phyloP scores from a whole-genome alignment of 2,329 filamentous ascomycete species.

The Xylaria sp. region DNA sequence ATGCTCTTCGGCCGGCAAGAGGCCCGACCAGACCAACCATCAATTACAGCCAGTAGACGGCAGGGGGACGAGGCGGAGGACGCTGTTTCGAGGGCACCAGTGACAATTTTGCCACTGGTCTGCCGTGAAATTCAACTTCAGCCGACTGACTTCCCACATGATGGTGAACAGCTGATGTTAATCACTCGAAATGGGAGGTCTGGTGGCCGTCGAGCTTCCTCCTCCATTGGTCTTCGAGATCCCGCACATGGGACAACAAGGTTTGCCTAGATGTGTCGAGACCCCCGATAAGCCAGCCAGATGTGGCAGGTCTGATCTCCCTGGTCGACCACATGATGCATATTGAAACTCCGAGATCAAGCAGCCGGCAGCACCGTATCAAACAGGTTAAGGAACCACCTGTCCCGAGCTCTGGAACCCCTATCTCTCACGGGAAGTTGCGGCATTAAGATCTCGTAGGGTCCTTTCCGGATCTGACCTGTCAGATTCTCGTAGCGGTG shows the following conservation, averaged over 20 bases:
- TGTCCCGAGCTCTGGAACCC: not conserved
- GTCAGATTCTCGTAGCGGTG: not conserved
- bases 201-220: not conserved
- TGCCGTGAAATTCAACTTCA: slow-evolving; percentile 1
- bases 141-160: slow-evolving; percentile 9
- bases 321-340: not conserved
- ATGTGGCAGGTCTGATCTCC: not conserved
- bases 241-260: not conserved
- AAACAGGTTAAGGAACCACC: not conserved
- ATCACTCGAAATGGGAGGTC: slow-evolving; percentile 5
- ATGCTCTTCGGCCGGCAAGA: not conserved
- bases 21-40: slow-evolving; percentile 1
- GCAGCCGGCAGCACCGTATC: not conserved
- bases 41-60: not conserved
- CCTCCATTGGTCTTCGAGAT: slow-evolving; percentile 6
- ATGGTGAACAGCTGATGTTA: slow-evolving; percentile 4
- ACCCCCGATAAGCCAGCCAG: not conserved
- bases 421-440: not conserved
- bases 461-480: not conserved
- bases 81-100: slow-evolving; percentile 7
- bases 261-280: not conserved
- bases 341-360: not conserved
- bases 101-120: slow-evolving; percentile 7
- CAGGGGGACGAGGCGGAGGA: slow-evolving; percentile 8
- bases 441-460: not conserved